Conservation (phyloP, 2,329 filamentous ascomycete genomes). For the Trichoderma koningii region DNA sequence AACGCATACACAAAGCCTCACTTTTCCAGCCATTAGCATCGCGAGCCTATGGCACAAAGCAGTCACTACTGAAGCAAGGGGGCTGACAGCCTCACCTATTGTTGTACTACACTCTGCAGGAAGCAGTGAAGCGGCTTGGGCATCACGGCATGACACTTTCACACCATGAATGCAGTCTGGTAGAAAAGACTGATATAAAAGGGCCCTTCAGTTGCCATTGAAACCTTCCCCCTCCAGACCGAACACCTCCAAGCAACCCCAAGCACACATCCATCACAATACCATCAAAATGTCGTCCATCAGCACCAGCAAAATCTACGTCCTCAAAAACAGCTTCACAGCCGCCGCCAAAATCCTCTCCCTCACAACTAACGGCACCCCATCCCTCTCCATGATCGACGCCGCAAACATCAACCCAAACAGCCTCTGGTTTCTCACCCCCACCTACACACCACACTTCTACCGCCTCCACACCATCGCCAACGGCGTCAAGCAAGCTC, state of each 20-base stretch:
- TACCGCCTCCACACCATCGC: constrained; percentile 12
- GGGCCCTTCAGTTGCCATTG: too few species aligned
- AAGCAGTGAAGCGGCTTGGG: too few species aligned
- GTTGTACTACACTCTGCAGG: too few species aligned
- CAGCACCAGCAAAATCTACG: constrained; percentile 2
- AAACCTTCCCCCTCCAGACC: not conserved
- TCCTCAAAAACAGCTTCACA: constrained; percentile 14
- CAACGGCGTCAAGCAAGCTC: not conserved
- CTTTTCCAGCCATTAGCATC: too few species aligned
- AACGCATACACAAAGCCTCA: too few species aligned
- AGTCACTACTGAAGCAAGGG: too few species aligned
- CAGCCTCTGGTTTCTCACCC: constrained; percentile 18
- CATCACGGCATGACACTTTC: too few species aligned
- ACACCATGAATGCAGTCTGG: too few species aligned
- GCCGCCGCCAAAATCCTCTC: constrained; percentile 11
- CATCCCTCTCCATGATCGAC: constrained; percentile 7
- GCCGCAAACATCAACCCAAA: not conserved
- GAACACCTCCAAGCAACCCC: not conserved
- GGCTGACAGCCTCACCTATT: too few species aligned
- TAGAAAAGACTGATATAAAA: too few species aligned
- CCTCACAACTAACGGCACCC: not conserved
- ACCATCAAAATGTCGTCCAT: constrained; percentile 21
- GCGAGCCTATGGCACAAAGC: too few species aligned
- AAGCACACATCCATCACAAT: not conserved
- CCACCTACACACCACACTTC: not conserved